phyloP scores from a whole-genome alignment of 176 grass and related monocot species.

The Bonia amplexicaulis region DNA sequence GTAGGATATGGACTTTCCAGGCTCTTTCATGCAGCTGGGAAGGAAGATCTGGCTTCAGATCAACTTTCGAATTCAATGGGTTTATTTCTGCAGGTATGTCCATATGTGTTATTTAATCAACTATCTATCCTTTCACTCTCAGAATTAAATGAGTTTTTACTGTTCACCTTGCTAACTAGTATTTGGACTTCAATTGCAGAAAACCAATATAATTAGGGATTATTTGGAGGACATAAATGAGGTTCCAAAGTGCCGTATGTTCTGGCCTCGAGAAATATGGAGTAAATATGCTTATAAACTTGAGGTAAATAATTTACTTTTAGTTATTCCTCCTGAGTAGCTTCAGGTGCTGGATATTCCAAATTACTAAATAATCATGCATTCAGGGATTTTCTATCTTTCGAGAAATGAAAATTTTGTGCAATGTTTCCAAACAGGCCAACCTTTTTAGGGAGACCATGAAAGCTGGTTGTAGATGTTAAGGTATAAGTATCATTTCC shows the following conservation, averaged over 20 bases:
- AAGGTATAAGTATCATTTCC: no score
- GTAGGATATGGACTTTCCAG: slow-evolving; percentile 94
- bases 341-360: background rate
- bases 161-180: background rate
- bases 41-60: slow-evolving; percentile 79
- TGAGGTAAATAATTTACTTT: slow-evolving; percentile 51
- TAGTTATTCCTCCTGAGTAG: background rate
- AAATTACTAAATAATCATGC: background rate
- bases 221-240: slow-evolving; percentile 99
- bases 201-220: slow-evolving; percentile 98
- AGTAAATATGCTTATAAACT: slow-evolving; percentile 91
- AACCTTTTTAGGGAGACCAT: background rate
- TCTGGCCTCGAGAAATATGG: slow-evolving; percentile 98
- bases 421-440: background rate
- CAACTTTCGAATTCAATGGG: slow-evolving; percentile 89
- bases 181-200: slow-evolving; percentile 53
- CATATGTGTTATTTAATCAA: background rate
- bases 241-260: slow-evolving; percentile 92
- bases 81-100: slow-evolving; percentile 86
- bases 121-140: background rate
- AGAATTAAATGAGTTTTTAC: background rate
- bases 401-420: background rate
- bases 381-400: background rate
- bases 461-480: background rate
- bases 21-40: slow-evolving; percentile 75